Conservation (phyloP, 2,329 filamentous ascomycete genomes). For the Alternaria novae-zelandiae region DNA sequence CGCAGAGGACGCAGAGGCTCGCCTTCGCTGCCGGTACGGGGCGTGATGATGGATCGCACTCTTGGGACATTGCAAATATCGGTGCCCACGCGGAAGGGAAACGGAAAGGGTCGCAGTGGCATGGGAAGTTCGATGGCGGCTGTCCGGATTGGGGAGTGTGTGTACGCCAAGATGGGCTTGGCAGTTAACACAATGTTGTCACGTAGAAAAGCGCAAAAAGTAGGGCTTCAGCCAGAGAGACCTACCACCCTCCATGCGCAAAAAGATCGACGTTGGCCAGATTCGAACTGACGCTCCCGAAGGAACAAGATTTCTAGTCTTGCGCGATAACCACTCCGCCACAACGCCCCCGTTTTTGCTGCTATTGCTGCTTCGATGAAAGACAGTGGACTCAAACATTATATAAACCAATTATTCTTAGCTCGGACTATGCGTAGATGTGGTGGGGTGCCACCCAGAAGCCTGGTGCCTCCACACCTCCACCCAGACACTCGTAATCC, state of each 20-base stretch:
- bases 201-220: neutral
- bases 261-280: slow-evolving; percentile 47
- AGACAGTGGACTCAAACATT: neutral
- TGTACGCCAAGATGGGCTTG: neutral
- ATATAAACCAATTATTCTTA: accelerated
- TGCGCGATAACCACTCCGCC: slow-evolving; percentile 53
- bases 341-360: slow-evolving; percentile 35
- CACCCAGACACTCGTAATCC: neutral
- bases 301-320: slow-evolving; percentile 53
- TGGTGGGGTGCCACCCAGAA: neutral
- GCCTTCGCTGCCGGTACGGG: slow-evolving; percentile 9
- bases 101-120: slow-evolving; percentile 63
- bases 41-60: slow-evolving; percentile 64
- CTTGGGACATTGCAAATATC: slow-evolving; percentile 77
- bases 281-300: slow-evolving; percentile 52
- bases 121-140: slow-evolving; percentile 29
- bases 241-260: neutral
- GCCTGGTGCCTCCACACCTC: neutral
- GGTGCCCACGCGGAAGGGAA: slow-evolving; percentile 73
- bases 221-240: neutral
- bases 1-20: slow-evolving; percentile 12
- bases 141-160: neutral
- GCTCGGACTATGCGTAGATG: neutral
- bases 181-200: neutral
- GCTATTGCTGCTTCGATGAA: slow-evolving; percentile 2